Conservation (phyloP, 257 asterid species). For the Pogostemon cablin region DNA sequence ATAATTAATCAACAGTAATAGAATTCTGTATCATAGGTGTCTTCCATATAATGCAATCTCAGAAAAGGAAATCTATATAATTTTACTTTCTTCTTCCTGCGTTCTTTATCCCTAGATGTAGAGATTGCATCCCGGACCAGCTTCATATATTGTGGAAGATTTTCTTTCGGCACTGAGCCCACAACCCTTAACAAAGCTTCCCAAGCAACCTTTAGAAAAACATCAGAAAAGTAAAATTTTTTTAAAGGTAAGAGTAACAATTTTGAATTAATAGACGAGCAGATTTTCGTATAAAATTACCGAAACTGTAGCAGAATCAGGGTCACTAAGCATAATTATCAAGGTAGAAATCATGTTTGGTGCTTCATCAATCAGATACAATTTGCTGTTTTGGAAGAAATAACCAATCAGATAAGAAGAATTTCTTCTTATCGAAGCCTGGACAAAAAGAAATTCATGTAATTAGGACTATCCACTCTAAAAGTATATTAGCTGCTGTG, state of each 20-base stretch:
- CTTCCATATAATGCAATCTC: conserved; percentile 28
- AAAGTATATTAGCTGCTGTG: conserved; percentile 13
- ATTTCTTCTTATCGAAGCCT: conserved; percentile 80
- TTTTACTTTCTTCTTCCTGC: conserved; percentile 80
- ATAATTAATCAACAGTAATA: conserved; percentile 20
- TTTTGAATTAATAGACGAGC: conserved; percentile 22
- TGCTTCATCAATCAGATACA: conserved; percentile 93
- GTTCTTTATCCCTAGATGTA: conserved; percentile 92
- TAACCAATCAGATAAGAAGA: conserved; percentile 88
- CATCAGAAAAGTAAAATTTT: not conserved
- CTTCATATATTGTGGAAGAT: conserved; percentile 86
- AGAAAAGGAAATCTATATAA: conserved; percentile 3
- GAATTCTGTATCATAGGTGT: conserved; percentile 6
- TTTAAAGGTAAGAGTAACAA: conserved; percentile 24
- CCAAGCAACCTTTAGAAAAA: conserved; percentile 76
- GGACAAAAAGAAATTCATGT: conserved; percentile 37
- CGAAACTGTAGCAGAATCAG: conserved; percentile 76
- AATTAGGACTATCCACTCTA: conserved; percentile 20
- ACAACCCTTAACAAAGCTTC: conserved; percentile 91
- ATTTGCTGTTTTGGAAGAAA: conserved; percentile 87
- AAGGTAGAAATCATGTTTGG: conserved; percentile 89
- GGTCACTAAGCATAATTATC: conserved; percentile 80
- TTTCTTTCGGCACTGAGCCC: conserved; percentile 85
- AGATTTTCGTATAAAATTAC: conserved; percentile 43
- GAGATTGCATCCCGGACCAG: conserved; percentile 99